phyloP scores from a whole-genome alignment of 108 stramenopile genomes.

The Epithemia pelagica region DNA sequence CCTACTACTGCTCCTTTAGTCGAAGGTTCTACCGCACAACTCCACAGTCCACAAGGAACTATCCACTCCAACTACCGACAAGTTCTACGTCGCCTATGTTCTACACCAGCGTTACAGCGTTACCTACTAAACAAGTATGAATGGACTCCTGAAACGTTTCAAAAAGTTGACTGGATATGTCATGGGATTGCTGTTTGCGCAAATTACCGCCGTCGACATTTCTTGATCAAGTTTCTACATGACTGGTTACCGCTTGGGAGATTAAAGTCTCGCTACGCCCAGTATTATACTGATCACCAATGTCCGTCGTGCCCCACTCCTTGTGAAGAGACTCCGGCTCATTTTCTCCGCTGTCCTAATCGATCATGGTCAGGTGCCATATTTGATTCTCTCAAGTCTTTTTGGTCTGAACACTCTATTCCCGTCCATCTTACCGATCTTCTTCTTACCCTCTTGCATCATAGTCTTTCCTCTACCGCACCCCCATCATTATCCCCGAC shows the following conservation, averaged over 20 bases:
- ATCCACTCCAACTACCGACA: background rate
- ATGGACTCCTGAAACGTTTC: background rate
- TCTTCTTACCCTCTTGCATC: background rate
- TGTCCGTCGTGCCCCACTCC: background rate
- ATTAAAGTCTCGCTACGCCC: background rate
- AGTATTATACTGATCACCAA: background rate
- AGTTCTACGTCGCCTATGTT: background rate
- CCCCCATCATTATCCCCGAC: too few relatives aligned
- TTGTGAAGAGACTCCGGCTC: background rate
- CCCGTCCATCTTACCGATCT: background rate
- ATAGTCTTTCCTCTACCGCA: background rate
- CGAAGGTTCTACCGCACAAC: background rate
- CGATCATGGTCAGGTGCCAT: background rate
- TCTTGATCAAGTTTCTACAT: background rate
- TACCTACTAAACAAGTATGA: background rate
- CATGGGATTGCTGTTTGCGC: background rate
- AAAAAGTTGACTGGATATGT: background rate
- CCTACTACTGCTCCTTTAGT: background rate
- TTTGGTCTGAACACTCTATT: background rate
- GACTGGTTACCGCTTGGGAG: background rate
- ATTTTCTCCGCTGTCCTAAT: background rate
- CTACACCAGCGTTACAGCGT: background rate
- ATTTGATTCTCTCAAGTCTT: background rate
- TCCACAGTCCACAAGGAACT: background rate
- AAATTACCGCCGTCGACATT: background rate